Conservation (phyloP, 208 protist genomes). For the Blastocrithidia nonstop region DNA sequence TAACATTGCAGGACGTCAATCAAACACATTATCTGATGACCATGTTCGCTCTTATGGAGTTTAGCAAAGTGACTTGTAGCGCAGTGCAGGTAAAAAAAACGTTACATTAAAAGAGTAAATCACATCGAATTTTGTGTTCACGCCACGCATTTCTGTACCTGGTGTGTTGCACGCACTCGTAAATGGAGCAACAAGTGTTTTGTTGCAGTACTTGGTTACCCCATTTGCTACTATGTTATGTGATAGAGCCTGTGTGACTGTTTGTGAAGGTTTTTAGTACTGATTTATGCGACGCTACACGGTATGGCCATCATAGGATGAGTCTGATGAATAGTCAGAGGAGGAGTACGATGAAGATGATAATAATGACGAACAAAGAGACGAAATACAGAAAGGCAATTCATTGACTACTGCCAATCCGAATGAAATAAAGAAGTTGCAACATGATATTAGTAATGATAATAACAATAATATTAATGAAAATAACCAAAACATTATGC, state of each 20-base stretch:
- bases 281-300: slow-evolving; percentile 57
- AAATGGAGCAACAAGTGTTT: slow-evolving; percentile 15
- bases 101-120: too few relatives aligned
- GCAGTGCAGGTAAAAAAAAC: too few relatives aligned
- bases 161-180: slow-evolving; percentile 15
- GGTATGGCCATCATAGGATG: slow-evolving; percentile 8
- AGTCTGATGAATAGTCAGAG: slow-evolving; percentile 19
- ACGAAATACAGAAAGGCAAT: too few relatives aligned
- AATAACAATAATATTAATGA: slow-evolving; percentile 1
- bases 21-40: too few relatives aligned
- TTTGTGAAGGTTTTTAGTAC: slow-evolving; percentile 56
- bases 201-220: slow-evolving; percentile 30
- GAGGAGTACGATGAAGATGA: slow-evolving; percentile 9
- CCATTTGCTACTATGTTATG: slow-evolving; percentile 31
- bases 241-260: slow-evolving; percentile 43
- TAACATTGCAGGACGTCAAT: background rate
- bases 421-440: too few relatives aligned
- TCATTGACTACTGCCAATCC: too few relatives aligned
- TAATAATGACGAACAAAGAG: slow-evolving; percentile 2
- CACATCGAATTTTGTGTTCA: background rate
- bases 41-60: too few relatives aligned
- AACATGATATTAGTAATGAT: too few relatives aligned
- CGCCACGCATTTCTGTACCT: slow-evolving; percentile 15
- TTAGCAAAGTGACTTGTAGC: too few relatives aligned
- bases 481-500: background rate